These are phyloP conservation scores for Elsinoe ampelina DNA, from an alignment of 2,329 filamentous ascomycete species.

Conservation along the genomic window DNA sequence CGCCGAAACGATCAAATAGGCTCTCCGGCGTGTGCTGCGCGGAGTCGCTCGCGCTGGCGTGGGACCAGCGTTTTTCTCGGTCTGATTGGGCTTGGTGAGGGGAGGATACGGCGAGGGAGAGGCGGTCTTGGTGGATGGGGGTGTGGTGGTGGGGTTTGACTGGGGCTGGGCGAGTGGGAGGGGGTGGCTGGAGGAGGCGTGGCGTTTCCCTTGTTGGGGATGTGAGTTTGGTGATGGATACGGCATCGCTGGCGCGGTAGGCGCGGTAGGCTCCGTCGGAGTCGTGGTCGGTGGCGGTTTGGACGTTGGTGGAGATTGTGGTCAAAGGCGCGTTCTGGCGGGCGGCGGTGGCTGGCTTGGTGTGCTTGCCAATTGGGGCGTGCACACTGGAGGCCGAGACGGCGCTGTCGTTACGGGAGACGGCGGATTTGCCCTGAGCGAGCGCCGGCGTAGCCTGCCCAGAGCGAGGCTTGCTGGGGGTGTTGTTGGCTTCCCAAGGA, in stretches of 20 bases:
- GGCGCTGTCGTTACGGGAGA: slow-evolving; percentile 22
- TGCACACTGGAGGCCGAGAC: slow-evolving; percentile 21
- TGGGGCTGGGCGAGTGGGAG: neutral
- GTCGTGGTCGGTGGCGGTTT: neutral
- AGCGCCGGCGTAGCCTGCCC: slow-evolving; percentile 6
- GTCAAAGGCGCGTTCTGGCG: slow-evolving; percentile 1
- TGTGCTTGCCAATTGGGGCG: slow-evolving; percentile 13
- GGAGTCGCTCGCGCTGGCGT: neutral
- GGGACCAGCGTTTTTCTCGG: neutral
- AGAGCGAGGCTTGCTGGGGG: slow-evolving; percentile 1
- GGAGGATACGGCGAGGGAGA: neutral
- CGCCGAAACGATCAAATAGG: slow-evolving; percentile 27
- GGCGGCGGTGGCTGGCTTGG: slow-evolving; percentile 16
- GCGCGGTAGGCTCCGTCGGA: slow-evolving; percentile 11
- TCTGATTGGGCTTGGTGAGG: neutral
- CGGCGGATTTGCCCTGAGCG: slow-evolving; percentile 10
- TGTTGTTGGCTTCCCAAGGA: neutral
- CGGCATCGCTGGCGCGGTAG: slow-evolving; percentile 7
- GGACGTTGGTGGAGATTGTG: slow-evolving; percentile 10
- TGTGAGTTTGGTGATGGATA: slow-evolving; percentile 4
- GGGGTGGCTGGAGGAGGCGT: neutral
- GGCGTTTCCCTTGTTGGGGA: neutral
- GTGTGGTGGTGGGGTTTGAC: slow-evolving; percentile 15
- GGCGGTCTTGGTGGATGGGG: neutral
- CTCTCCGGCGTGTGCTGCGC: slow-evolving; percentile 12